These are phyloP conservation scores for Stereum hirsutum DNA, from an alignment of 1,284 basidiomycete genomes.

Conservation along the genomic window DNA sequence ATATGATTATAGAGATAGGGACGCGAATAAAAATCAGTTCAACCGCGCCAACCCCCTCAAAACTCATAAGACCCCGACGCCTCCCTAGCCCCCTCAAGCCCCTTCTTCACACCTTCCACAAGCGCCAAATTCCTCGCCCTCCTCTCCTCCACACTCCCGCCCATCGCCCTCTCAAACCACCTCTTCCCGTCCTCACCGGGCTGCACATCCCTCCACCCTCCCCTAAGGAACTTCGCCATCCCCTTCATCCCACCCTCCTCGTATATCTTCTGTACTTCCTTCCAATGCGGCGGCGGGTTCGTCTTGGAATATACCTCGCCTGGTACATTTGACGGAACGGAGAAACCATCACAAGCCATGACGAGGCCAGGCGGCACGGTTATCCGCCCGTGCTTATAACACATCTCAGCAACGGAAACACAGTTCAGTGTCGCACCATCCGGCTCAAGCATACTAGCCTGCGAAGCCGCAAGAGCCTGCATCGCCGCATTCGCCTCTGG, in stretches of 20 bases:
- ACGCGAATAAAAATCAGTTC: not conserved
- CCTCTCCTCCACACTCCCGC: constrained; percentile 36
- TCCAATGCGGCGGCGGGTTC: constrained; percentile 48
- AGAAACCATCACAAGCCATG: constrained; percentile 46
- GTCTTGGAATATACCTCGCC: constrained; percentile 25
- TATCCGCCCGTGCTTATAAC: constrained; percentile 70
- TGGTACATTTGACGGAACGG: constrained; percentile 19
- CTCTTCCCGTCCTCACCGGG: constrained; percentile 36
- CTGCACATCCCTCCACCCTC: constrained; percentile 51
- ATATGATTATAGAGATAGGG: too few species aligned
- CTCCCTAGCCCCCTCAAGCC: constrained; percentile 31
- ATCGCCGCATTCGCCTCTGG: constrained; percentile 23
- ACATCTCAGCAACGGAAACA: constrained; percentile 56
- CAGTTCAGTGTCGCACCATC: constrained; percentile 62
- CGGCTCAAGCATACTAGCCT: constrained; percentile 26
- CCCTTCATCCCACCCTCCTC: constrained; percentile 27
- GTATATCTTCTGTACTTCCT: constrained; percentile 28
- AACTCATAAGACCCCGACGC: not conserved
- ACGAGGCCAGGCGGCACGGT: constrained; percentile 65
- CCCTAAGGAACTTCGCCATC: constrained; percentile 35
- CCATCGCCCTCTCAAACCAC: constrained; percentile 59
- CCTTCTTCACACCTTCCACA: constrained; percentile 30
- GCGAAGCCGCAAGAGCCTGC: constrained; percentile 10
- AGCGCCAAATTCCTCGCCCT: constrained; percentile 31
- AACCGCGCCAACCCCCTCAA: not conserved